A percentile compares a stretch with the other conserved stretches of the same genome.
These are phyloP conservation scores for Eucalyptus paniculata DNA, from an alignment of 345 rosid species.

Conservation along the genomic window DNA sequence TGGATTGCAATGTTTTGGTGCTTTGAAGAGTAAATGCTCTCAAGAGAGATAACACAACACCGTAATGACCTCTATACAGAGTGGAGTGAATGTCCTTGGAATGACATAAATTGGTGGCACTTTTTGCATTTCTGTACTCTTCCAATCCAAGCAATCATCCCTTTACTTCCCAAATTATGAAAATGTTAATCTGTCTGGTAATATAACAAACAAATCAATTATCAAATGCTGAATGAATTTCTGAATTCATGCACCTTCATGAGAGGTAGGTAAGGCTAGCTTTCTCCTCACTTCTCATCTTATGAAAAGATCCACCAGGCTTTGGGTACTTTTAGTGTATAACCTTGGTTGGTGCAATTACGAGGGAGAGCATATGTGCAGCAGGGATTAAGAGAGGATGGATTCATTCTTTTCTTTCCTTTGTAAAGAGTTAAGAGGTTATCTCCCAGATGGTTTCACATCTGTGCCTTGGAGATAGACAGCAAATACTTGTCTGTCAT, in stretches of 20 bases:
- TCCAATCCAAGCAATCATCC: background rate
- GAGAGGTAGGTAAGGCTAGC: background rate
- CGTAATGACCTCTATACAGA: background rate
- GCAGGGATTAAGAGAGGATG: background rate
- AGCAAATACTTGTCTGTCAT: background rate
- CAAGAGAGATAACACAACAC: background rate
- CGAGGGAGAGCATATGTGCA: background rate
- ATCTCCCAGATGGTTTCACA: background rate
- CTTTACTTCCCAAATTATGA: background rate
- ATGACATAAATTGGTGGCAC: background rate
- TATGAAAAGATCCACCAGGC: background rate
- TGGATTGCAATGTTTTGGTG: background rate
- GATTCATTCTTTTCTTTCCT: background rate
- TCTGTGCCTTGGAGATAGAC: background rate
- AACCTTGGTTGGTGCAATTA: background rate
- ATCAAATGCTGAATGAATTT: background rate
- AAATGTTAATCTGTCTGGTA: background rate
- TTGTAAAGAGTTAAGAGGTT: background rate
- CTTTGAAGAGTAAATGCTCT: background rate
- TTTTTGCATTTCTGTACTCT: background rate
- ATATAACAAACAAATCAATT: background rate
- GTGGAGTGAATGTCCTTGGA: background rate
- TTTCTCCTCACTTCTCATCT: background rate
- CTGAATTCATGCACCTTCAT: background rate
- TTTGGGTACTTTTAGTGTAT: background rate